Evolutionary conservation across 1,284 basidiomycete species (phyloP), one percentile per base, ranked within the genome.

Genomic region (Trichosporon faecale): DNA sequence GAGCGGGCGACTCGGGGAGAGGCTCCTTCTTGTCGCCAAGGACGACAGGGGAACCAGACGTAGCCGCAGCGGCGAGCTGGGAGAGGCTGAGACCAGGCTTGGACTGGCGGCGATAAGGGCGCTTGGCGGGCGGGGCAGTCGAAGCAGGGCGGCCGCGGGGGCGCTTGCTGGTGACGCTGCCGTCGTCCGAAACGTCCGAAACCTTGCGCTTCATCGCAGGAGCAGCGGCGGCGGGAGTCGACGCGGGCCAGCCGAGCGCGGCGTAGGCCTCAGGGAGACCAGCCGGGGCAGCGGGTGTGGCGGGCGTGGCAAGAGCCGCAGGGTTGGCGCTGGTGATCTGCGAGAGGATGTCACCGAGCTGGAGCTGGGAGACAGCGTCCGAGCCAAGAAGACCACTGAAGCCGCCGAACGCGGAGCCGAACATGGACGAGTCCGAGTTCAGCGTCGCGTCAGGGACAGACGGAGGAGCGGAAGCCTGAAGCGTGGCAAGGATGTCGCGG

Each of bases 181-280:
- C 57, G 61, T 76, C 75, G 18, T 72, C 73, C 52, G 72, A 74
- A 9, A 55, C 35, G 25, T 76, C 75, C 6, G 76, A 76, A 11
- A 61, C 70, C 74, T 80, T 80, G 67, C 79, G 77, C 77, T 80
- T 80, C 68, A 76, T 67, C 16, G 69, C 31, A 27, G 67, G 33
- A 27, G 69, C 70, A 35, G 61, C 46, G 27, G 69, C 67, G 49
- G 46, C 23, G 12, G 64, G 25, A 16, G 66, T 66, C 9, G 71
- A 64, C 8, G 73, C 64, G 11, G 73, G 69, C 72, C 74, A 74
- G 64, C 73, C 70, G 40, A 77, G 74, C 14, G 73, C 68, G 25
- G 72, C 72, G 66, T 74, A 70, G 16, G 70, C 67, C 65, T 74
- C 69, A 21, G 71, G 49, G 52, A 70, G 68, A 31, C 49, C 64